Percentiles rank a stretch among this genome's conserved stretches.
Conservation (phyloP, 306 rosid species). For the Quillaja saponaria region DNA sequence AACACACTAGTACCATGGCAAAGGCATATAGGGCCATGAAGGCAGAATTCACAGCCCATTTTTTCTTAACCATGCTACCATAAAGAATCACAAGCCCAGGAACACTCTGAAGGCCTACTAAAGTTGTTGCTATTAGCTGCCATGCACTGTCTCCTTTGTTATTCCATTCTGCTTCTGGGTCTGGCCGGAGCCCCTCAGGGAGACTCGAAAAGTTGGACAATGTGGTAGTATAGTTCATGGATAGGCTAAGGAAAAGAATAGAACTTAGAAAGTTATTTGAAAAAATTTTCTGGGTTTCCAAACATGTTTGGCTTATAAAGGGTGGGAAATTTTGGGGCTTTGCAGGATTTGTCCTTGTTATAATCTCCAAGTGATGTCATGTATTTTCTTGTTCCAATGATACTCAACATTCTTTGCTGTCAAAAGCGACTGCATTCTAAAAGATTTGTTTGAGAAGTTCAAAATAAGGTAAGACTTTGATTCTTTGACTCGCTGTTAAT, state of each 20-base stretch:
- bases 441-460: slow-evolving; percentile 23
- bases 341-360: slow-evolving; percentile 29
- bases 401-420: slow-evolving; percentile 25
- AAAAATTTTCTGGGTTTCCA: slow-evolving; percentile 32
- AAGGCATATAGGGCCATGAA: slow-evolving; percentile 72
- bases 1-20: slow-evolving; percentile 56
- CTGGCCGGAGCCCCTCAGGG: slow-evolving; percentile 10
- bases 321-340: slow-evolving; percentile 25
- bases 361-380: slow-evolving; percentile 31
- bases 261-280: background rate
- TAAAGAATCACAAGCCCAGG: slow-evolving; percentile 65
- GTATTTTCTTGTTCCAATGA: slow-evolving; percentile 15
- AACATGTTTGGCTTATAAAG: slow-evolving; percentile 31
- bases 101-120: slow-evolving; percentile 68
- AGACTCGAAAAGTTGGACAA: background rate
- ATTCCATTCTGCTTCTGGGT: slow-evolving; percentile 47
- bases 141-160: slow-evolving; percentile 76
- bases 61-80: slow-evolving; percentile 67
- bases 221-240: slow-evolving; percentile 28
- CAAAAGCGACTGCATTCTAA: slow-evolving; percentile 10
- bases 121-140: slow-evolving; percentile 62
- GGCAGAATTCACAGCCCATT: slow-evolving; percentile 74
- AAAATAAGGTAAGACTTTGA: too few species aligned
- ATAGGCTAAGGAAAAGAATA: background rate
- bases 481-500: too few species aligned